Evolutionary conservation across 208 protist species (phyloP).

Genomic region (Plasmodiophora brassicae): DNA sequence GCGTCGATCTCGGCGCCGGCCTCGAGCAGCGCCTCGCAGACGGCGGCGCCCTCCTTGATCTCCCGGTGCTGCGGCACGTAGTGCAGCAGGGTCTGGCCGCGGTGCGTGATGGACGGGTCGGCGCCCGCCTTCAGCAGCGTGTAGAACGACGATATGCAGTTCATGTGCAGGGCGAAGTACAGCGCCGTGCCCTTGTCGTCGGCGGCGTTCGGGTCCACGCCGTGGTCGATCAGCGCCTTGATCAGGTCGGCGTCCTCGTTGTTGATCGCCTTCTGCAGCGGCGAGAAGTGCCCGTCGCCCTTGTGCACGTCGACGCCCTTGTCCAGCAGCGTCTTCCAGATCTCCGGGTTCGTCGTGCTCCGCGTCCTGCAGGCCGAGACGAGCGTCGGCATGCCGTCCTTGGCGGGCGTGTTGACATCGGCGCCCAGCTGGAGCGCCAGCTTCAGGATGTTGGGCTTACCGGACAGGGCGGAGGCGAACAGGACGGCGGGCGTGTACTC

Average conservation of each 20-base stretch:
- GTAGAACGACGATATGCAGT: conserved; percentile 8
- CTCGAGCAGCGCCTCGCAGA: not conserved
- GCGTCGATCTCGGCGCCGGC: conserved; percentile 2
- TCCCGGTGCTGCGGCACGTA: conserved; percentile 21
- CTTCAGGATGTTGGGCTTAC: conserved; percentile 14
- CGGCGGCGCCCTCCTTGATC: conserved; percentile 21
- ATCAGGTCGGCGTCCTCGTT: conserved; percentile 11
- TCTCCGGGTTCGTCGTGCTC: conserved; percentile 5
- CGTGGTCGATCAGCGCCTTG: conserved; percentile 21
- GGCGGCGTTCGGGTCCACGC: not conserved
- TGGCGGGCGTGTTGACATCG: conserved; percentile 27
- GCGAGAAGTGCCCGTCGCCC: not conserved
- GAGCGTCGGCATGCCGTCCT: conserved; percentile 12
- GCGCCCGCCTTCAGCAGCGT: not conserved
- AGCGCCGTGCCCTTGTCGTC: conserved; percentile 12
- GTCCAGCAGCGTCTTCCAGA: not conserved
- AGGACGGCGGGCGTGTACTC: not conserved
- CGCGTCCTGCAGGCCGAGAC: not conserved
- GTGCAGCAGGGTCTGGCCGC: not conserved
- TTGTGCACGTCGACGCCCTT: not conserved
- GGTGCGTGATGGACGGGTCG: not conserved
- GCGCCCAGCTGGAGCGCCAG: not conserved
- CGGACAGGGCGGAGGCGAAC: not conserved
- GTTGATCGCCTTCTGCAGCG: conserved; percentile 24
- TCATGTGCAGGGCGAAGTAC: conserved; percentile 28